phyloP scores from a whole-genome alignment of 768 basidiomycete species.

The Boletus rubroflammeus region DNA sequence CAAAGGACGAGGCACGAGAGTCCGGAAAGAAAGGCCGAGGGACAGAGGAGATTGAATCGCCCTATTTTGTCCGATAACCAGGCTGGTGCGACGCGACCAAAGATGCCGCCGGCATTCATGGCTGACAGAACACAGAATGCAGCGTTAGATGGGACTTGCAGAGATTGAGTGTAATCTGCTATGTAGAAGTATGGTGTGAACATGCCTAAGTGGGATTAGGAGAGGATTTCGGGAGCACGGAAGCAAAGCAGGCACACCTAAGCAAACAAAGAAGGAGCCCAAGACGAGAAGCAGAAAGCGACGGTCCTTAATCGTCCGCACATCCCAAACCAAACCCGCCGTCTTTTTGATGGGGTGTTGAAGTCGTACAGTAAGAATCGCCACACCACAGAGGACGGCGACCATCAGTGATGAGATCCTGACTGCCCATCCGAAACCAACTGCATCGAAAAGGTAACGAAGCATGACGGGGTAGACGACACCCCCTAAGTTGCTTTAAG shows the following conservation, averaged over 20 bases:
- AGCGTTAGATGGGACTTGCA: constrained; percentile 34
- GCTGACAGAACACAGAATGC: constrained; percentile 59
- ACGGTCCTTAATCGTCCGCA: constrained; percentile 40
- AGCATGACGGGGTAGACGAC: constrained; percentile 68
- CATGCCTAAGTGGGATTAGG: constrained; percentile 42
- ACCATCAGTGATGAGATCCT: constrained; percentile 54
- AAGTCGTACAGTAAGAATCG: constrained; percentile 46
- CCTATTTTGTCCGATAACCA: constrained; percentile 63
- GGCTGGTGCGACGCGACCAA: constrained; percentile 63
- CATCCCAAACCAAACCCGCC: constrained; percentile 20
- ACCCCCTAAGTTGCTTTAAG: constrained; percentile 45
- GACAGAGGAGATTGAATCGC: constrained; percentile 62
- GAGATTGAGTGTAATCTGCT: constrained; percentile 50
- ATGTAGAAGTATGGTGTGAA: constrained; percentile 75
- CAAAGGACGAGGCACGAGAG: constrained; percentile 57
- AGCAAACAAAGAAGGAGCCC: constrained; percentile 56
- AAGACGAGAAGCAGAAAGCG: constrained; percentile 50
- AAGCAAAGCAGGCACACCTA: constrained; percentile 42
- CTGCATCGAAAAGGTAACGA: constrained; percentile 47
- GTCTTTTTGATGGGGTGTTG: constrained; percentile 19
- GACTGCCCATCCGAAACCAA: constrained; percentile 64
- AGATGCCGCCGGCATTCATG: constrained; percentile 64
- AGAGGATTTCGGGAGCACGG: not conserved
- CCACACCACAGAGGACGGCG: constrained; percentile 43
- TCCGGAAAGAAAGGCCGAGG: constrained; percentile 60